Percentiles rank a stretch among this genome's conserved stretches.
Evolutionary conservation across 768 basidiomycete species (phyloP).

Genomic region (Leccinum olivaceopallidum): DNA sequence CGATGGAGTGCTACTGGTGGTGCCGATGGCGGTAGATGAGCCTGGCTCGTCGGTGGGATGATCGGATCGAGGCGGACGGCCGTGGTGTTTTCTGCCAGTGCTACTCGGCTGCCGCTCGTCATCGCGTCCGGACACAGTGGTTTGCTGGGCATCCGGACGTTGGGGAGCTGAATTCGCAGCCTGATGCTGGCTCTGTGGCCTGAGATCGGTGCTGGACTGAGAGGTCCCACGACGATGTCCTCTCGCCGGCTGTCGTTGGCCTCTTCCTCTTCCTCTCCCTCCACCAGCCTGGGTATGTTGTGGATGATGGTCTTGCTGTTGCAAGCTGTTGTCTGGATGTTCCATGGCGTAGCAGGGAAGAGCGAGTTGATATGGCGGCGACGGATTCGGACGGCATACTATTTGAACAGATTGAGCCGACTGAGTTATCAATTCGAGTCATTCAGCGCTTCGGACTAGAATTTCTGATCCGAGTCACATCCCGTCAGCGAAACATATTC

Average conservation of each 20-base stretch:
- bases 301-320: constrained; percentile 1
- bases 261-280: constrained; percentile 1
- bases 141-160: not conserved
- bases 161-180: not conserved
- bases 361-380: not conserved
- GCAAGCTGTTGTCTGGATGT: not conserved
- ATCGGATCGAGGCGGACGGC: constrained; percentile 2
- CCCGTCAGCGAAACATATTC: no score
- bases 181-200: not conserved
- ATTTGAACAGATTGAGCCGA: no score
- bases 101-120: not conserved
- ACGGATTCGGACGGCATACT: no score
- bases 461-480: no score
- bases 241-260: not conserved
- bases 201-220: not conserved
- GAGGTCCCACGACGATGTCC: not conserved
- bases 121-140: no score
- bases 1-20: not conserved
- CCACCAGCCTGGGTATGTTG: not conserved
- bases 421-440: no score
- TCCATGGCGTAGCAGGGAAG: constrained; percentile 11
- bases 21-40: not conserved
- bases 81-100: not conserved
- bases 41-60: not conserved
- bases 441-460: no score